Evolutionary conservation across 768 basidiomycete species (phyloP).

Genomic region (Pisolithus tinctorius): DNA sequence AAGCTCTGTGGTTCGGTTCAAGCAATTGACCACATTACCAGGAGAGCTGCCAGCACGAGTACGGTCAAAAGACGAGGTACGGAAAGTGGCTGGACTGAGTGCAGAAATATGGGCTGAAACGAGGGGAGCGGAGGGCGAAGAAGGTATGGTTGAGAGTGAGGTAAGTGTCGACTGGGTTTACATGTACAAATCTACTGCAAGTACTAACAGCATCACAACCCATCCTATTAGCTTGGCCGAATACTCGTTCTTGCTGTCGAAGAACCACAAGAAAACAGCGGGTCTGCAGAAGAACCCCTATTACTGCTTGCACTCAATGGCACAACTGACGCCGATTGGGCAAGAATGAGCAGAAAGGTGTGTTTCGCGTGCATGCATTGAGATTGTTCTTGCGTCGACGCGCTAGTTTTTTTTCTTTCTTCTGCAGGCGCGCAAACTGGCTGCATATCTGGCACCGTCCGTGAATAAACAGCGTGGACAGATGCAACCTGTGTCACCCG

Average conservation of each 20-base stretch:
- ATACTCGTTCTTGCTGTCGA: constrained; percentile 64
- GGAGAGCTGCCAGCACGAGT: constrained; percentile 4
- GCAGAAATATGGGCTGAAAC: constrained; percentile 78
- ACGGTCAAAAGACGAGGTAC: constrained; percentile 65
- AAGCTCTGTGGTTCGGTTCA: not conserved
- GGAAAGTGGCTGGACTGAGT: constrained; percentile 64
- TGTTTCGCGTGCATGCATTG: constrained; percentile 4
- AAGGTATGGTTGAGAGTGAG: constrained; percentile 74
- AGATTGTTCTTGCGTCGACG: not conserved
- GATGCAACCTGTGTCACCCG: constrained; percentile 11
- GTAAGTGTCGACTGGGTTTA: constrained; percentile 30
- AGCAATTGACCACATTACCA: not conserved
- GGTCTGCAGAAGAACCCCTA: constrained; percentile 39
- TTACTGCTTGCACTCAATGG: constrained; percentile 69
- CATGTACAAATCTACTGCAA: not conserved
- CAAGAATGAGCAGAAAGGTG: constrained; percentile 57
- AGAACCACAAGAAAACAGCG: constrained; percentile 20
- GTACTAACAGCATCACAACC: not conserved
- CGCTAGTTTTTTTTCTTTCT: too few relatives aligned
- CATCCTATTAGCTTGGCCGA: constrained; percentile 49
- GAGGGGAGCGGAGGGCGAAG: constrained; percentile 29
- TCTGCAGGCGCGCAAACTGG: constrained; percentile 27
- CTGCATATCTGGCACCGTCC: constrained; percentile 27
- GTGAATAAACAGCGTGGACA: constrained; percentile 31
- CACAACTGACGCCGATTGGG: constrained; percentile 57